These are phyloP conservation scores for Blastobotrys buckinghamii DNA, from an alignment of 1,139 yeast species.

Conservation along the genomic window DNA sequence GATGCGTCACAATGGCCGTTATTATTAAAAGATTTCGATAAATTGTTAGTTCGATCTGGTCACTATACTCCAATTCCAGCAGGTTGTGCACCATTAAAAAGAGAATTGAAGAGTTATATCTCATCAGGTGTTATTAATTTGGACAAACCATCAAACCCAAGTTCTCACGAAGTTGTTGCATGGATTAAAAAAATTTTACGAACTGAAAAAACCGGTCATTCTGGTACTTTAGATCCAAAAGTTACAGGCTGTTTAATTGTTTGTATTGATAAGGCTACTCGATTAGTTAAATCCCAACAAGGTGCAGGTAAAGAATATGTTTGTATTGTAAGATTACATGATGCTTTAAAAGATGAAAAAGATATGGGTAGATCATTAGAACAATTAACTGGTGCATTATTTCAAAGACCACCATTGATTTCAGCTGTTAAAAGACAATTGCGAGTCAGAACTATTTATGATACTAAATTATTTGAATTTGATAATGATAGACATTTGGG, in stretches of 20 bases:
- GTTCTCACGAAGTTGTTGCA: conserved; percentile 98
- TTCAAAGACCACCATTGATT: conserved; percentile 98
- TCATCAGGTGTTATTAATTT: conserved; percentile 94
- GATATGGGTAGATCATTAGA: conserved; percentile 85
- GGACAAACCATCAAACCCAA: conserved; percentile 97
- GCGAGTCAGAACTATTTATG: conserved; percentile 97
- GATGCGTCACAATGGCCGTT: conserved; percentile 96
- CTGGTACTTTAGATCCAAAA: conserved; percentile 98
- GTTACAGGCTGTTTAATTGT: conserved; percentile 93
- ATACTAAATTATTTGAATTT: conserved; percentile 89
- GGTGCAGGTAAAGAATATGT: conserved; percentile 99
- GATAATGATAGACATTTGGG: conserved; percentile 96
- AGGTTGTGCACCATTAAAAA: conserved; percentile 90
- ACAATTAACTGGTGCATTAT: conserved; percentile 94
- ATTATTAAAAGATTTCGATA: conserved; percentile 87
- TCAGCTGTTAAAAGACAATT: conserved; percentile 98
- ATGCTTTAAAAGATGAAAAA: conserved; percentile 83
- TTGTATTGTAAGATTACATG: conserved; percentile 94
- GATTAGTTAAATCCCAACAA: conserved; percentile 96
- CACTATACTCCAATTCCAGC: conserved; percentile 96
- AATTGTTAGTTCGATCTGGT: conserved; percentile 88
- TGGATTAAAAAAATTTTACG: conserved; percentile 96
- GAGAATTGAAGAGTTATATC: conserved; percentile 85
- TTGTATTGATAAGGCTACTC: conserved; percentile 95
- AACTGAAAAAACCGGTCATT: conserved; percentile 96